phyloP scores from a whole-genome alignment of 1,139 yeast species.

The Yamadazyma taylorii region DNA sequence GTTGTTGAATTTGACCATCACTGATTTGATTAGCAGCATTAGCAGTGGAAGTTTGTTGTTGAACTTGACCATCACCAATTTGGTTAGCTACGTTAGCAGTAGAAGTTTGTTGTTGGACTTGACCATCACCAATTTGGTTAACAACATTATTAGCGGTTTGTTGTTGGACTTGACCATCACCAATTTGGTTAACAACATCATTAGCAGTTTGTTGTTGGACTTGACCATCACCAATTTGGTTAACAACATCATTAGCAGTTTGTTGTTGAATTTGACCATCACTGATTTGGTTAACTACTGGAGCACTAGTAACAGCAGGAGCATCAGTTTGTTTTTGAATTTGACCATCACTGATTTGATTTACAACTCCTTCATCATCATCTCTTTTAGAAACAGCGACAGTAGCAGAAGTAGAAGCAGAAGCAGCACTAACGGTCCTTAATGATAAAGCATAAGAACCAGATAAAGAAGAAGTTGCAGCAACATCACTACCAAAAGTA shows the following conservation, averaged over 20 bases:
- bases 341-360: slow-evolving; percentile 40
- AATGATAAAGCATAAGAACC: slow-evolving; percentile 20
- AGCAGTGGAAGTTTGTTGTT: slow-evolving; percentile 28
- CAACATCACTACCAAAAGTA: slow-evolving; percentile 25
- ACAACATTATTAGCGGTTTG: slow-evolving; percentile 35
- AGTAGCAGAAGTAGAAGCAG: slow-evolving; percentile 20
- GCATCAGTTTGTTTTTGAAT: slow-evolving; percentile 37
- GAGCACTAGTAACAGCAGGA: slow-evolving; percentile 32
- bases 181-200: slow-evolving; percentile 35
- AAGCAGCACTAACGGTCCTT: slow-evolving; percentile 21
- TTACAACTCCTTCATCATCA: slow-evolving; percentile 16
- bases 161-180: slow-evolving; percentile 43
- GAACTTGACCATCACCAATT: slow-evolving; percentile 35
- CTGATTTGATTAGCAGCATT: slow-evolving; percentile 34
- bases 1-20: slow-evolving; percentile 20
- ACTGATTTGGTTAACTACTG: slow-evolving; percentile 38
- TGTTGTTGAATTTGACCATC: slow-evolving; percentile 45
- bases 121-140: slow-evolving; percentile 37
- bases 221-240: slow-evolving; percentile 39
- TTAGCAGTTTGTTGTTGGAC: slow-evolving; percentile 31
- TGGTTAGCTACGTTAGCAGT: slow-evolving; percentile 29
- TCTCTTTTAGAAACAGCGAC: slow-evolving; percentile 17
- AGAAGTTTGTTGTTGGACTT: slow-evolving; percentile 35
- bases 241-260: slow-evolving; percentile 29
- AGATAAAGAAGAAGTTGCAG: slow-evolving; percentile 19